Evolutionary conservation across 192 early-diverging fungal genomes (phyloP), one percentile per base, ranked within the genome.

Genomic region (Linderina pennispora): DNA sequence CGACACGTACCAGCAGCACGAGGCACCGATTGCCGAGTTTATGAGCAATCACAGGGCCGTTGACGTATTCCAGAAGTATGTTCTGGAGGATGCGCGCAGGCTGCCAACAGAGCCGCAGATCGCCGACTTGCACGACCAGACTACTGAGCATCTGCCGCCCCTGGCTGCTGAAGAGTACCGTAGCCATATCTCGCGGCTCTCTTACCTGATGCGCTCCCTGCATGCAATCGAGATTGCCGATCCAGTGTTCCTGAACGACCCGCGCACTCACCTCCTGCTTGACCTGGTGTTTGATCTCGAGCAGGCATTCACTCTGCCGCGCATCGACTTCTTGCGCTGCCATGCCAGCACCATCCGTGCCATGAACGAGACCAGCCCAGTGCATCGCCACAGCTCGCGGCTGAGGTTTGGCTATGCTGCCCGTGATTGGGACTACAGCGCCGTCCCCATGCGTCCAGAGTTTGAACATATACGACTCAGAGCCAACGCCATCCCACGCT

Each of bases 221-320:
- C 66, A 69, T 18, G 46, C 55, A 1, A 53, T 69, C 41, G 66
- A 62, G 10, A 35, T 47, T 21, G 66, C 58, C 8, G 66, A 69
- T 14, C 59, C 58, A 0, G 55, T 40, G 20, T 58, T 58, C 40
- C 59, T 69, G 10, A 48, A 54, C 14, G 44, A 62, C 10, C 55
- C 59, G 0, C 54, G 59, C 19, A 50, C 51, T 16, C 59, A 62
- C 23, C 42, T 58, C 45, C 45, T 69, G n/a, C 42, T 69, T 8
- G 66, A 69, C 23, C 45, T 69, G 47, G 46, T 69, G 2, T 16
- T 69, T 26, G 55, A 62, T 41, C 43, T 69, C 26, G 66, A 62
- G 35, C 40, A 35, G 2, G 35, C 31, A 3, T 44, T 69, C 15
- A 69, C 66, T 14, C 47, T 69, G 23, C 66, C 66, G 0, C 39